Evolutionary conservation across 306 rosid species (phyloP).

Genomic region (Dryas drummondii): DNA sequence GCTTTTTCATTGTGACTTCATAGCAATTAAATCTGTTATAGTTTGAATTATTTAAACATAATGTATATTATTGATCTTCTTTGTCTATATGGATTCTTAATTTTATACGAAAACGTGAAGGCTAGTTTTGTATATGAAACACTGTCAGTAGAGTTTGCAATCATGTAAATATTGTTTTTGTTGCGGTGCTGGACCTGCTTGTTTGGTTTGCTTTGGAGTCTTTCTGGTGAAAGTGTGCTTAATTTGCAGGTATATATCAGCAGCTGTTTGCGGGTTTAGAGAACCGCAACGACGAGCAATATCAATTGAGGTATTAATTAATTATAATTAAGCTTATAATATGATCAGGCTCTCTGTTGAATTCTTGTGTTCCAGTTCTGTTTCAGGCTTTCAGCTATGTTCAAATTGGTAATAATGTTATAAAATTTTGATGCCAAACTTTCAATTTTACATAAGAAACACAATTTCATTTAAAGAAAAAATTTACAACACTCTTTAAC

Average conservation of each 20-base stretch:
- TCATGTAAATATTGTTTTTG: not conserved
- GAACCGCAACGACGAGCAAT: slow-evolving; percentile 43
- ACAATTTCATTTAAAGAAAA: too few relatives aligned
- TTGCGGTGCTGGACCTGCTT: not conserved
- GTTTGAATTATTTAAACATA: not conserved
- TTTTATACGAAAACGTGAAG: not conserved
- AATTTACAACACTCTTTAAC: too few relatives aligned
- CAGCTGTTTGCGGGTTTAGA: slow-evolving; percentile 34
- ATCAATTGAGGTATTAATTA: slow-evolving; percentile 38
- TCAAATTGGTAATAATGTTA: not conserved
- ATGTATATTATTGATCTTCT: not conserved
- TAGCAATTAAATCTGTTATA: not conserved
- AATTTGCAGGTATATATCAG: slow-evolving; percentile 38
- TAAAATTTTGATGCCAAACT: not conserved
- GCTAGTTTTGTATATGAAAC: not conserved
- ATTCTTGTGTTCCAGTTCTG: not conserved
- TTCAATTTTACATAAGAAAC: too few relatives aligned
- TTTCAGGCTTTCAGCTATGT: not conserved
- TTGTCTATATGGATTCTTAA: not conserved
- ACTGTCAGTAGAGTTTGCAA: not conserved
- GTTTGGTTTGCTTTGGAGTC: not conserved
- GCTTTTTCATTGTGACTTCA: not conserved
- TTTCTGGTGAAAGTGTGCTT: not conserved
- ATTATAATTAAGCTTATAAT: not conserved
- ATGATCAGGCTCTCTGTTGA: not conserved